Base-by-base conservation (phyloP, 352 stramenopile species). In the Globisporangium carolinianum region DNA sequence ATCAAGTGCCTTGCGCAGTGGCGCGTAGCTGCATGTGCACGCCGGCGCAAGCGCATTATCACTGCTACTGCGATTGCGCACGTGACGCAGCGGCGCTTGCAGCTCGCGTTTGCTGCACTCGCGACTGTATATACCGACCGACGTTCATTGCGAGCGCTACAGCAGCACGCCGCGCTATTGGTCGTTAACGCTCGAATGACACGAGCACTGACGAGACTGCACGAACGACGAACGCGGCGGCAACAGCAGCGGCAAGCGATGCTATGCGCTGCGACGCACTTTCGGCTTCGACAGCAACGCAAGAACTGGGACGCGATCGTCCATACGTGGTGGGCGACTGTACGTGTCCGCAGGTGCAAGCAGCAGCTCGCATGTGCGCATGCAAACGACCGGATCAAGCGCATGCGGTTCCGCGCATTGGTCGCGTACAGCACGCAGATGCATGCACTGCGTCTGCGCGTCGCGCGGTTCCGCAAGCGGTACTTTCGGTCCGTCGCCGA, bases 1-100 rank as follows among this genome's bases (percentile, higher is more conserved):
- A 52, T 65, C 24, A 82, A 75, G 24, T 66, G 60, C 48, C 68
- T 85, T 10, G n/a, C 14, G 8, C 14, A 67, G 8, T 88, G 78
- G 75, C 57, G 45, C 3, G 39, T 12, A 43, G 39, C 6, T 43
- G 6, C 39, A 43, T 43, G 11, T 43, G 11, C 62, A 48, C 62
- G 55, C 49, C 72, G 61, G 18, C 65, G 57, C 4, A 68, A 79
- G 35, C 58, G 56, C 6, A 3, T 49, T 6, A 17, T 75, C 2
- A 32, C 5, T 12, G 36, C 15, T 3, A 36, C 54, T 1, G 58
- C 61, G 18, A 15, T 1, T 0, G 11, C 12, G 10, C 14, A 56
- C 17, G 6, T 36, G 38, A 54, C 38, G n/a, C 38, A 35, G 4
- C 45, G 59, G 45, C n/a, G 36, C 15, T 7, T 66, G 3, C 4